Base-by-base conservation (phyloP, 2,329 filamentous ascomycete species). In the Claviceps paspali region DNA sequence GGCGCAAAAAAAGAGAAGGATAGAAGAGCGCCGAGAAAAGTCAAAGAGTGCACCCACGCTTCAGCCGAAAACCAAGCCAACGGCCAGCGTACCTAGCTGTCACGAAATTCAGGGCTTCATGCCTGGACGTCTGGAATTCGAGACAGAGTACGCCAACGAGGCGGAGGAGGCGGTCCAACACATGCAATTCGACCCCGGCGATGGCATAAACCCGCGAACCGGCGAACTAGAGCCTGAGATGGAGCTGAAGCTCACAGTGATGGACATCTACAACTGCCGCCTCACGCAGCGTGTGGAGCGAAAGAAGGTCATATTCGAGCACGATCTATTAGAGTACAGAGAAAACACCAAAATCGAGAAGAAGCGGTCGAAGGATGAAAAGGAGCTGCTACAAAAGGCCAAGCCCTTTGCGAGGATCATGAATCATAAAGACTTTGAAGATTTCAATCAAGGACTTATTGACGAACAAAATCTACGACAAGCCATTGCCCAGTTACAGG, bases 81-180 rank as follows among this genome's bases (percentile, higher is more conserved):
- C 88, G 0, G 87, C 87, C 7, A 93, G 83, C 63, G 86, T 95
- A 3, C 91, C 91, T 1, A 81, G 86, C 24, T 98, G 91, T 57
- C 91, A 98, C 63, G 91, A 98, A 59, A 91, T 98, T 27, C 86
- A 95, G 59, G 91, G 91, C 3, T 98, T 93, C 56, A 98, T 98
- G 91, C 91, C 91, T 3, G 91, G 91, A 31, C 85, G 91, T 29
- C 61, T 98, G 45, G 91, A 98, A 52, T 98, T 98, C 45, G 91
- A 98, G 65, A 95, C 84, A 0, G 91, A 98, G 51, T 91, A 94
- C 54, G 83, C 88, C 52, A 98, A 98, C 51, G 91, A 98, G 51
- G 91, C 91, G 1, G 91, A 98, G 62, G 92, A 96, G 60, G 88
- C 88, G 0, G 91, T 98, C 2, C 91, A 98, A 56, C 79, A 93